Base-by-base conservation (phyloP, 768 basidiomycete genomes). In the Tulasnella sp. region DNA sequence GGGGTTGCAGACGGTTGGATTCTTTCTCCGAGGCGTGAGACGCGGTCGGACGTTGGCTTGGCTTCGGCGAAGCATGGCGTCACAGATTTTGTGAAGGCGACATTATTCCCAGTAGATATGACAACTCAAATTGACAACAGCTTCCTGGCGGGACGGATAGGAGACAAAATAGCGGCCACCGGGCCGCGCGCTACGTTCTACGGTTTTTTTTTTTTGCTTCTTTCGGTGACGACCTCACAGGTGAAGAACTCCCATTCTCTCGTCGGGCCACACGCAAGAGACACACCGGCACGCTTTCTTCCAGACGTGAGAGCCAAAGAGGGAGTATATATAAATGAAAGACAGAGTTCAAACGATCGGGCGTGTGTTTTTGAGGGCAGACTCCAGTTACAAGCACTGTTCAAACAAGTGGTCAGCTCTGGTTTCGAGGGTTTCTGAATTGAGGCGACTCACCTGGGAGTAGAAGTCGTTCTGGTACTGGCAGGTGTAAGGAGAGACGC, bases 401-500 rank as follows among this genome's bases (percentile, higher is more conserved):
- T 18, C 1, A 34, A 14, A 31, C 34, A 68, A 34, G 5, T 7
- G 14, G 62, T 68, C 31, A 68, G 62, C 34, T 31, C n/a, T 34
- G 31, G 62, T 52, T 21, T 27, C 31, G 14, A 68, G 9, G 16
- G 5, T 31, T 34, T 14, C 62, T 3, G 5, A 6, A 68, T n/a
- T 5, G 62, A 1, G 62, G 16, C 10, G 27, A 36, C 62, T 68
- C 31, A 68, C 62, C 62, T 80, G 80, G 40, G 36, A 62, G 75
- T 80, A 80, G 34, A 38, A 80, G 27, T 31, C 40, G 44, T 68
- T 78, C 12, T 44, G 39, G 56, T n/a, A 42, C 36, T 4, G 12
- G 79, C 80, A 80, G 7, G 4, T 39, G 80, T 42, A 80, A 14
- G 71, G 71, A 24, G 40, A 31, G 9, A 48, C 79, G 72, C 80